phyloP scores from a whole-genome alignment of 192 early-diverging fungal species.

The Coemansia sp. region DNA sequence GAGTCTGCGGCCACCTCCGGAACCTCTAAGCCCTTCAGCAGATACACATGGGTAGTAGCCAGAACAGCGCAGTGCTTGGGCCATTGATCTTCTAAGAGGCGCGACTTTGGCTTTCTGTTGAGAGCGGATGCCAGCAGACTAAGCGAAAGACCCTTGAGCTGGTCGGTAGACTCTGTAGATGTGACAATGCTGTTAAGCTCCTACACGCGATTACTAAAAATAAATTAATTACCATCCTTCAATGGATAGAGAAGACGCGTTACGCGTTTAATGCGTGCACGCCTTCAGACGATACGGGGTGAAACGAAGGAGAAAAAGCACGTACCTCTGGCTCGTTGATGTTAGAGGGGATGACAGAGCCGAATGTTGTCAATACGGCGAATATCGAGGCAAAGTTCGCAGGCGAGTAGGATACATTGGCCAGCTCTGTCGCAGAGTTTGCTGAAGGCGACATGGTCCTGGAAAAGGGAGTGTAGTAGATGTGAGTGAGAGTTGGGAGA shows the following conservation, averaged over 20 bases:
- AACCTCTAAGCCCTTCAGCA: slow-evolving; percentile 36
- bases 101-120: slow-evolving; percentile 16
- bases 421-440: slow-evolving; percentile 29
- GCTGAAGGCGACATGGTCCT: slow-evolving; percentile 36
- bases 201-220: too few relatives aligned
- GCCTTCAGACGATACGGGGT: not conserved
- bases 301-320: not conserved
- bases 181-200: slow-evolving; percentile 23
- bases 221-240: not conserved
- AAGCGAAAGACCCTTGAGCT: slow-evolving; percentile 32
- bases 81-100: slow-evolving; percentile 32
- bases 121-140: slow-evolving; percentile 24
- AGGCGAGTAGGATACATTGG: slow-evolving; percentile 31
- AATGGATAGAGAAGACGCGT: not conserved
- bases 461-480: not conserved
- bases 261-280: not conserved
- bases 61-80: slow-evolving; percentile 39
- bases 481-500: not conserved
- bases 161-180: slow-evolving; percentile 17
- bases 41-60: slow-evolving; percentile 20
- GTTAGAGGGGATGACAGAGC: slow-evolving; percentile 13
- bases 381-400: slow-evolving; percentile 47
- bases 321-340: slow-evolving; percentile 51
- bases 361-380: slow-evolving; percentile 30
- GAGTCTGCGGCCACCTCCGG: slow-evolving; percentile 46